phyloP scores from a whole-genome alignment of 805 yeast species.

The Saccharomycopsis microspora region DNA sequence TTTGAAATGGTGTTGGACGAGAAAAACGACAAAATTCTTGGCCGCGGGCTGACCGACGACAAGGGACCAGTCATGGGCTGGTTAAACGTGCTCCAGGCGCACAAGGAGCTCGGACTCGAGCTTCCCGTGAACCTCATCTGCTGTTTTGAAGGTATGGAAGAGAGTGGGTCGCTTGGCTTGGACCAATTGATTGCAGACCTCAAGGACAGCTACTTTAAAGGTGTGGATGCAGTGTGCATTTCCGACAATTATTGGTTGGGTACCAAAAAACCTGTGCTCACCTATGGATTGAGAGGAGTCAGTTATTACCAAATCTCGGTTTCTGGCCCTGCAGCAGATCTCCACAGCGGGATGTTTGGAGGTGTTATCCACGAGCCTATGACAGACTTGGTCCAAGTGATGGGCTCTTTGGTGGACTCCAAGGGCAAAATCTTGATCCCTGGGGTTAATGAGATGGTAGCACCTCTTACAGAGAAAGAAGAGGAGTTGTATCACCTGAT shows the following conservation, averaged over 20 bases:
- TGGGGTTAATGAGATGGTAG: constrained; percentile 90
- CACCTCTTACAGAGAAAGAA: constrained; percentile 80
- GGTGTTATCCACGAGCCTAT: constrained; percentile 96
- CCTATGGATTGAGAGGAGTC: constrained; percentile 96
- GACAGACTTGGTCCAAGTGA: constrained; percentile 77
- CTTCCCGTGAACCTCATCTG: constrained; percentile 87
- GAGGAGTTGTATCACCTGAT: constrained; percentile 69
- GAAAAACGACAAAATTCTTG: constrained; percentile 60
- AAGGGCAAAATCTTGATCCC: constrained; percentile 79
- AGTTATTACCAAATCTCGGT: constrained; percentile 79
- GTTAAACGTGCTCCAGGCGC: constrained; percentile 90
- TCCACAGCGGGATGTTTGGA: constrained; percentile 96
- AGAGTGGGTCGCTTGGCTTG: constrained; percentile 87
- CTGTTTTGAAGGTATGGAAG: constrained; percentile 99
- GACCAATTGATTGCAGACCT: constrained; percentile 75
- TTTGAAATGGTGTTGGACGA: constrained; percentile 55
- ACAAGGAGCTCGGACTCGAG: constrained; percentile 70
- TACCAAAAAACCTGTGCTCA: constrained; percentile 89
- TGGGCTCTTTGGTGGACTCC: constrained; percentile 67
- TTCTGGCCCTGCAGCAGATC: constrained; percentile 91
- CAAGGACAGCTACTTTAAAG: constrained; percentile 70
- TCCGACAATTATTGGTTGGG: constrained; percentile 99
- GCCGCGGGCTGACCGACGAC: constrained; percentile 95
- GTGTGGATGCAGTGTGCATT: constrained; percentile 89
- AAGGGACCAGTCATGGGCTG: constrained; percentile 98